A percentile compares a stretch with the other conserved stretches of the same genome.
Evolutionary conservation across 768 basidiomycete genomes (phyloP).

Genomic region (Tricholoma sp.): DNA sequence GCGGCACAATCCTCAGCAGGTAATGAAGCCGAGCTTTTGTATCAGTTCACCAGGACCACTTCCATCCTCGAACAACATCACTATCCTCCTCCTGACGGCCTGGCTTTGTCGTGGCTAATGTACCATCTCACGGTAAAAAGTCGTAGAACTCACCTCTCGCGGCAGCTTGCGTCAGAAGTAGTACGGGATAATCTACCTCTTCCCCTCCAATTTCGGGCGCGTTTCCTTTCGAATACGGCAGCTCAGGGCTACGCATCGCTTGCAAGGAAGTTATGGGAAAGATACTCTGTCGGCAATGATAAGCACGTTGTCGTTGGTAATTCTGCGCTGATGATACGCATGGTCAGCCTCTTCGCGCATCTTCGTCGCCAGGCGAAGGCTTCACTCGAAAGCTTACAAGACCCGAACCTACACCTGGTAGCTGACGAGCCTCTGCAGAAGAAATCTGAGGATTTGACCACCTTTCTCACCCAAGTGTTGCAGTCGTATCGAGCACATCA

Average conservation of each 20-base stretch:
- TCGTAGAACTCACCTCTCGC: slow-evolving; percentile 39
- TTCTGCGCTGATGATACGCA: slow-evolving; percentile 39
- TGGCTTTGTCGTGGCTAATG: slow-evolving; percentile 50
- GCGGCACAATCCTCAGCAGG: slow-evolving; percentile 26
- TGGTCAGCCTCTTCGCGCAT: slow-evolving; percentile 43
- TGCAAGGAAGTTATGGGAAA: slow-evolving; percentile 55
- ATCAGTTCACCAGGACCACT: slow-evolving; percentile 36
- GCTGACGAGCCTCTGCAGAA: slow-evolving; percentile 9
- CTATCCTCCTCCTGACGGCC: slow-evolving; percentile 48
- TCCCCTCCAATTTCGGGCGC: slow-evolving; percentile 38
- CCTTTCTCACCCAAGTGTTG: slow-evolving; percentile 44
- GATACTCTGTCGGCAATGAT: slow-evolving; percentile 41
- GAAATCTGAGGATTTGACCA: slow-evolving; percentile 19
- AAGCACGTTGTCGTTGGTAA: slow-evolving; percentile 37
- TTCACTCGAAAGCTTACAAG: slow-evolving; percentile 4
- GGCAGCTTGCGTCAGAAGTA: slow-evolving; percentile 46
- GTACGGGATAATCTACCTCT: slow-evolving; percentile 36
- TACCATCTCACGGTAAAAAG: slow-evolving; percentile 32
- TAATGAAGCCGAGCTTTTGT: slow-evolving; percentile 40
- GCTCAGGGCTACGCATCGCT: slow-evolving; percentile 39
- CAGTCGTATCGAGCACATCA: slow-evolving; percentile 36
- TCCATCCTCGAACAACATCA: slow-evolving; percentile 24
- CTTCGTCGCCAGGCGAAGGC: slow-evolving; percentile 17
- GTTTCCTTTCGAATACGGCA: slow-evolving; percentile 45
- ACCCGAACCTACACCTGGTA: neutral